Evolutionary conservation across 2,329 filamentous ascomycete species (phyloP), one percentile per base, ranked within the genome.

Genomic region (Dothidotthia symphoricarpi): DNA sequence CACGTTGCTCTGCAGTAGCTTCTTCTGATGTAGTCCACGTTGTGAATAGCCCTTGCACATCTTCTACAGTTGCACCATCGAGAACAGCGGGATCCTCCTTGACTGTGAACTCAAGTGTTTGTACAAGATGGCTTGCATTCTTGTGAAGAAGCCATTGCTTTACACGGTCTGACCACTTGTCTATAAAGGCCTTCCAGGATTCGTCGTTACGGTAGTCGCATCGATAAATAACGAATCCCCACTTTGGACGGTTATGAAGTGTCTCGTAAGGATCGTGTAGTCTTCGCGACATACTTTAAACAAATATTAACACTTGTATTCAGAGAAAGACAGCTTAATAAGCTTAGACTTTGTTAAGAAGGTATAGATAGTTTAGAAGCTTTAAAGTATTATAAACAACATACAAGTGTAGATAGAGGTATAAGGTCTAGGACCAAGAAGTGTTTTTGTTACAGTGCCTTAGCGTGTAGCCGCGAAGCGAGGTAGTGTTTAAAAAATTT

Each of bases 161-260:
- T 33, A 36, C 33, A 12, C 19, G 11, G 10, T 36, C 25, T 11
- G 17, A 24, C 34, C 34, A 30, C 17, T 10, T 19, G 16, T 32
- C 39, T 14, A 38, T 24, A 26, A 42, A 34, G 17, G 13, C 11
- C 22, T 14, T 17, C 39, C 34, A 42, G 16, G 25, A 29, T 8
- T 28, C 35, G 30, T 42, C 34, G 24, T 24, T 16, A 8, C 34
- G 28, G 34, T 42, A 42, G 26, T 37, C 29, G 34, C 39, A 42
- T 15, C 39, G 39, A n/a, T 42, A 42, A 24, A 42, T 33, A 14
- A 42, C 26, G 30, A 42, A 38, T 14, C 39, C 39, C 30, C 34
- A 42, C 34, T 42, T 38, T 22, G 37, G 27, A 9, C 27, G 22
- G 27, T 27, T 34, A 16, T 16, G 31, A 34, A 26, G 24, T n/a